Conservation (phyloP, 768 basidiomycete genomes). For the Cantharellus anzutake region DNA sequence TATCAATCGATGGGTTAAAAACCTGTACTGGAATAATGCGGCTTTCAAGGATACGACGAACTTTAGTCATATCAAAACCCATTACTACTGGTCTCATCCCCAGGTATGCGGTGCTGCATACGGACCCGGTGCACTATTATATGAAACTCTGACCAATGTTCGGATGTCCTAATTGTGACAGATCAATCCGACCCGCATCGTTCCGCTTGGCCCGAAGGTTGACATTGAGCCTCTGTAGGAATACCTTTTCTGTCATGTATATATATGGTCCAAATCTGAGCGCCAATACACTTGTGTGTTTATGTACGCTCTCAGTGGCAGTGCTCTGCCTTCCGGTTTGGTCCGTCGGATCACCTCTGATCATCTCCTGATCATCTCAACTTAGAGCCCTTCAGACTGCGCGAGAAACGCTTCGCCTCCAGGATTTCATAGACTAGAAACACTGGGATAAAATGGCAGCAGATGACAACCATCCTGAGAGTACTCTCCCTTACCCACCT, state of each 20-base stretch:
- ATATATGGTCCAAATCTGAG: too few relatives aligned
- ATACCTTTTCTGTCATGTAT: too few relatives aligned
- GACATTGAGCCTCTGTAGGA: not conserved
- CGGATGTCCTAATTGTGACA: not conserved
- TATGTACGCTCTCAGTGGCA: too few relatives aligned
- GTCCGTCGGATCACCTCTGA: too few relatives aligned
- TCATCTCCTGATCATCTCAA: too few relatives aligned
- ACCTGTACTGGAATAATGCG: constrained; percentile 77
- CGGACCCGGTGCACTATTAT: too few relatives aligned
- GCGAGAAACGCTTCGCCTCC: too few relatives aligned
- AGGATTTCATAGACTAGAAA: too few relatives aligned
- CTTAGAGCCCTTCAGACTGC: too few relatives aligned
- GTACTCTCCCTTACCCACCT: constrained; percentile 64
- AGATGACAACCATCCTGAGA: constrained; percentile 26
- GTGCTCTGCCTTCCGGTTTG: too few relatives aligned
- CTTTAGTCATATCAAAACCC: constrained; percentile 74
- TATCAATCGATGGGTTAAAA: constrained; percentile 71
- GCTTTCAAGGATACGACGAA: constrained; percentile 79
- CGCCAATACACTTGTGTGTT: too few relatives aligned
- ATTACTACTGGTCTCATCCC: constrained; percentile 28
- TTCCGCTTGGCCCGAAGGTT: not conserved
- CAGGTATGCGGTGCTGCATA: not conserved
- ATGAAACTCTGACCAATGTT: not conserved
- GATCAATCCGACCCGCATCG: not conserved
- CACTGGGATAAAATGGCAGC: too few relatives aligned